phyloP scores from a whole-genome alignment of 495 filamentous ascomycete species.

The Neurospora sp. region DNA sequence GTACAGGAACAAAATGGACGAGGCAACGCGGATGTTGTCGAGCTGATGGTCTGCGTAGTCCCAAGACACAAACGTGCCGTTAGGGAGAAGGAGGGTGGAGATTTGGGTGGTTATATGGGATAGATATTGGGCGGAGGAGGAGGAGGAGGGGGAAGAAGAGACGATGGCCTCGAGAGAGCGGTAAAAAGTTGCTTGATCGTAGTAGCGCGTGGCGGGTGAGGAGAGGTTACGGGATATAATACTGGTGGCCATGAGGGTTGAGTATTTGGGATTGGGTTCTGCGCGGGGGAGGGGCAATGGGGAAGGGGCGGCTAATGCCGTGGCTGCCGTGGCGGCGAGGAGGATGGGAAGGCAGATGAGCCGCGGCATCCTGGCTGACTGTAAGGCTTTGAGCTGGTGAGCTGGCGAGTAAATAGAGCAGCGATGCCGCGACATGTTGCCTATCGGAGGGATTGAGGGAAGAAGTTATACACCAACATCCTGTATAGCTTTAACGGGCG shows the following conservation, averaged over 20 bases:
- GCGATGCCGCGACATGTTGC: too few species aligned
- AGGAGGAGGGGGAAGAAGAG: not conserved
- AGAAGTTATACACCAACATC: too few species aligned
- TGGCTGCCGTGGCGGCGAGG: not conserved
- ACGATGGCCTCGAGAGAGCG: conserved; percentile 26
- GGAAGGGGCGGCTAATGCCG: not conserved
- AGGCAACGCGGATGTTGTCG: conserved; percentile 41
- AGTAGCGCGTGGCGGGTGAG: conserved; percentile 17
- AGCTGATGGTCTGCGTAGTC: conserved; percentile 34
- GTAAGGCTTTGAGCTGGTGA: too few species aligned
- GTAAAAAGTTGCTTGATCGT: conserved; percentile 31
- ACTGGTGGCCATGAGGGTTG: conserved; percentile 37
- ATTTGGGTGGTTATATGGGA: conserved; percentile 21
- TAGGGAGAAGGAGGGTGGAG: conserved; percentile 24
- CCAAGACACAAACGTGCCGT: conserved; percentile 32
- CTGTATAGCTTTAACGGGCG: not conserved
- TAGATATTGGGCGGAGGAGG: not conserved
- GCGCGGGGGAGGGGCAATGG: too few species aligned
- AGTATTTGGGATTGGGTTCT: conserved; percentile 15
- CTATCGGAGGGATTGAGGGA: too few species aligned
- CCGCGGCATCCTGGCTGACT: too few species aligned
- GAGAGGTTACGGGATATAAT: conserved; percentile 35
- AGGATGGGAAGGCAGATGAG: not conserved
- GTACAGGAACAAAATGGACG: conserved; percentile 37
- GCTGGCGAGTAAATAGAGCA: too few species aligned